Base-by-base conservation (phyloP, 1,139 yeast genomes). In the Martiniozyma asiatica region DNA sequence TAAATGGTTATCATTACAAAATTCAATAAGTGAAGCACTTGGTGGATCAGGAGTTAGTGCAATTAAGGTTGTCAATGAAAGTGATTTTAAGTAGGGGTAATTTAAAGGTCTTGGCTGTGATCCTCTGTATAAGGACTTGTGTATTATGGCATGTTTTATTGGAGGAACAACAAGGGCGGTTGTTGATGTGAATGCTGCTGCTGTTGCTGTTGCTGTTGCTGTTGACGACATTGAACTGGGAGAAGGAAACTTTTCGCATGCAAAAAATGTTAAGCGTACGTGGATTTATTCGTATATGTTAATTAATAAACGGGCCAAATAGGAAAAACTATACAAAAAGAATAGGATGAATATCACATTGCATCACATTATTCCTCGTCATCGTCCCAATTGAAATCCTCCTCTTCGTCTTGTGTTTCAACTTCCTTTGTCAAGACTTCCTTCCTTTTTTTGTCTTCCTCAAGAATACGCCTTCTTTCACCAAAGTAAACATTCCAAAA, bases 11-110 rank as follows among this genome's bases (percentile, higher is more conserved):
- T 48, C 43, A 9, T 42, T 39, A 5, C 80, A 73, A 48, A 75
- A 80, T 9, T 63, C 55, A 33, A 49, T 60, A 17, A 77, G 53
- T 16, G n/a, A n/a, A n/a, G n/a, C n/a, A n/a, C n/a, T n/a, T n/a
- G n/a, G n/a, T n/a, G 84, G 65, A 3, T 89, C 80, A 14, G 96
- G 94, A 0, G 93, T 79, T 35, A 89, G 53, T 4, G 94, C 77
- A 8, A 89, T 61, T 30, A 89, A 75, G 8, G 89, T 79, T 46
- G 65, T 73, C 33, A 89, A 61, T 25, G 67, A 59, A 22, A 85
- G 61, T 20, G 84, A 64, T 40, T 65, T 59, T n/a, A 89, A 58
- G 47, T 78, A 89, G n/a, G 74, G 65, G 36, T 68, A 63, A 48
- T 84, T 85, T 35, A 76, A 67, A 30, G 72, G 71, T 33, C 92